Evolutionary conservation across 148 eudicot genomes (phyloP).

Genomic region (Chenopodium formosanum): DNA sequence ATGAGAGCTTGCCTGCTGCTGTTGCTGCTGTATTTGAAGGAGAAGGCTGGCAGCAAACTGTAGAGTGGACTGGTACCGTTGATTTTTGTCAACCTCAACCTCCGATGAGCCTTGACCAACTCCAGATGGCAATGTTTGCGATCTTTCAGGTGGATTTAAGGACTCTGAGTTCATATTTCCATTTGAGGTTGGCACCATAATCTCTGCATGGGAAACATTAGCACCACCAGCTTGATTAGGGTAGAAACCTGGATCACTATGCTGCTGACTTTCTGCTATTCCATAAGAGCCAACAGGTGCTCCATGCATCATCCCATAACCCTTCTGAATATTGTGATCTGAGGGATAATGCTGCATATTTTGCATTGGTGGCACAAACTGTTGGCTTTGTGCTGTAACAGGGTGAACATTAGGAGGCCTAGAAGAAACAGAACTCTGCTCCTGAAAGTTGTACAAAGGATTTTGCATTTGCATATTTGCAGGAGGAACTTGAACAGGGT

Average conservation of each 20-base stretch:
- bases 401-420: conserved; percentile 31
- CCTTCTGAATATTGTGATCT: conserved; percentile 41
- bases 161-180: conserved; percentile 34
- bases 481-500: conserved; percentile 29
- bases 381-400: conserved; percentile 38
- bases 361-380: conserved; percentile 40
- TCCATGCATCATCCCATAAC: conserved; percentile 45
- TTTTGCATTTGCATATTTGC: conserved; percentile 49
- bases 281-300: conserved; percentile 41
- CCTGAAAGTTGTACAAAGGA: conserved; percentile 38
- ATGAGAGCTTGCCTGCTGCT: conserved; percentile 43
- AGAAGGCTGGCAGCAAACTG: conserved; percentile 92
- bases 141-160: conserved; percentile 40
- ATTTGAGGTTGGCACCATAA: conserved; percentile 31
- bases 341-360: conserved; percentile 42
- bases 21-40: conserved; percentile 68
- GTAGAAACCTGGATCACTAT: conserved; percentile 33
- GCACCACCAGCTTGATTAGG: conserved; percentile 44
- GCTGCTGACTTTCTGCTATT: conserved; percentile 44
- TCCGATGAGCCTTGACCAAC: conserved; percentile 47
- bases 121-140: conserved; percentile 44
- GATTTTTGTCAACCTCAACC: conserved; percentile 74
- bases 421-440: conserved; percentile 43
- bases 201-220: conserved; percentile 33
- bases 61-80: conserved; percentile 78